A percentile compares a stretch with the other conserved stretches of the same genome.
phyloP scores from a whole-genome alignment of 1,139 yeast genomes.

The Kazachstania sp. region DNA sequence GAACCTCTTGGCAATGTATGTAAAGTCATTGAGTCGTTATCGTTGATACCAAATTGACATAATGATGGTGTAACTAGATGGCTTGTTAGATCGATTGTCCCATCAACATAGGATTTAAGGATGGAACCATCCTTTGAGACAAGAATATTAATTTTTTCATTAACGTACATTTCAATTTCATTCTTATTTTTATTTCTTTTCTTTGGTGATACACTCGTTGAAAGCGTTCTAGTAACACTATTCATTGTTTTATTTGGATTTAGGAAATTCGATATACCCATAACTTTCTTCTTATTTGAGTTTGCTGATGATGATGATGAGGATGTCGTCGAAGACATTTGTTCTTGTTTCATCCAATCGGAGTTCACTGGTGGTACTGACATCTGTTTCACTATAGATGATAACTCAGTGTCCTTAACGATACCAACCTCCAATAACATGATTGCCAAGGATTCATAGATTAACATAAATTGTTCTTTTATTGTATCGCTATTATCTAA shows the following conservation, averaged over 20 bases:
- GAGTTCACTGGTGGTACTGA: constrained; percentile 19
- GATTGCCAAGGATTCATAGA: constrained; percentile 64
- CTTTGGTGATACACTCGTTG: constrained; percentile 2
- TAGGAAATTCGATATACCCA: constrained; percentile 2
- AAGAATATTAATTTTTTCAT: constrained; percentile 65
- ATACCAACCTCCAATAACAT: constrained; percentile 76
- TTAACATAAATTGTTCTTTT: constrained; percentile 53
- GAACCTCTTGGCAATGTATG: constrained; percentile 32
- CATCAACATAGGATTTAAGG: constrained; percentile 67
- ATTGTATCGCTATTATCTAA: constrained; percentile 28
- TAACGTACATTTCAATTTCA: constrained; percentile 69
- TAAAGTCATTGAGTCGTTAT: constrained; percentile 21
- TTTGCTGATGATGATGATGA: not conserved
- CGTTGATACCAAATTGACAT: constrained; percentile 57
- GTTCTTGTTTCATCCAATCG: not conserved
- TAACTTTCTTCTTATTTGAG: constrained; percentile 1
- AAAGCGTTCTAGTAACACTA: constrained; percentile 9
- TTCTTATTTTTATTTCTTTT: constrained; percentile 35
- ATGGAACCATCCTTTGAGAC: constrained; percentile 54
- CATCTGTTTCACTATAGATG: constrained; percentile 32
- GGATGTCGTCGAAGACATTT: not conserved
- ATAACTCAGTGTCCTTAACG: constrained; percentile 62
- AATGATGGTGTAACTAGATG: constrained; percentile 70
- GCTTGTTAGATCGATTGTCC: constrained; percentile 62
- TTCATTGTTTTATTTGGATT: constrained; percentile 3